phyloP scores from a whole-genome alignment of 495 filamentous ascomycete genomes.

The Tuber umbilicatum region DNA sequence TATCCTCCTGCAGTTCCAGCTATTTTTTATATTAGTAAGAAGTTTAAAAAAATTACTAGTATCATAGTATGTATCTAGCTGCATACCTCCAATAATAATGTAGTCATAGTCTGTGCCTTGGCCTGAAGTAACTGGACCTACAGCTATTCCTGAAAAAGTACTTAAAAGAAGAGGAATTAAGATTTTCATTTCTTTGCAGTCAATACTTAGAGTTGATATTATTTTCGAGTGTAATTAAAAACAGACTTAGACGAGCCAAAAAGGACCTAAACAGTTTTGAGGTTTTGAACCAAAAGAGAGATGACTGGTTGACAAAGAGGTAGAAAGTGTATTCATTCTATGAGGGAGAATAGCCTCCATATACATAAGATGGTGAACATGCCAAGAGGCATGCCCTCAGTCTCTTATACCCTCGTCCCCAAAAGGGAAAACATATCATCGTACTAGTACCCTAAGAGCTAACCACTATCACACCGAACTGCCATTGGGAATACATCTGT shows the following conservation, averaged over 20 bases:
- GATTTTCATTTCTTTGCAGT: background rate
- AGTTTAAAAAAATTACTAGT: background rate
- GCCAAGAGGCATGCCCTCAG: too few species aligned
- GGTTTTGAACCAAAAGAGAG: background rate
- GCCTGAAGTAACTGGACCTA: background rate
- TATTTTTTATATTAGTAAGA: constrained; percentile 1
- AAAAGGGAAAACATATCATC: too few species aligned
- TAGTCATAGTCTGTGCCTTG: background rate
- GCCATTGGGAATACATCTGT: too few species aligned
- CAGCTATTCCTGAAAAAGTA: background rate
- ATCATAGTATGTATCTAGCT: background rate
- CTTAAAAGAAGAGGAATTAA: background rate
- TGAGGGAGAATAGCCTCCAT: too few species aligned
- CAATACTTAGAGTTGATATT: background rate
- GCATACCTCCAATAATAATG: background rate
- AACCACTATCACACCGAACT: too few species aligned
- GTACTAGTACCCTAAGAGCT: too few species aligned
- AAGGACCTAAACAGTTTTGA: background rate
- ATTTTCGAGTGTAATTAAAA: background rate
- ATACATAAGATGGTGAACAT: too few species aligned
- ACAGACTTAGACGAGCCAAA: background rate
- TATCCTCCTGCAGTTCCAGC: constrained; percentile 30
- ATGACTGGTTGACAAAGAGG: too few species aligned
- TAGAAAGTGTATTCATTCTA: too few species aligned
- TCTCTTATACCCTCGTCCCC: too few species aligned